A percentile compares a stretch with the other conserved stretches of the same genome.
phyloP scores from a whole-genome alignment of 2,329 filamentous ascomycete genomes.

The Colletotrichum camelliae region DNA sequence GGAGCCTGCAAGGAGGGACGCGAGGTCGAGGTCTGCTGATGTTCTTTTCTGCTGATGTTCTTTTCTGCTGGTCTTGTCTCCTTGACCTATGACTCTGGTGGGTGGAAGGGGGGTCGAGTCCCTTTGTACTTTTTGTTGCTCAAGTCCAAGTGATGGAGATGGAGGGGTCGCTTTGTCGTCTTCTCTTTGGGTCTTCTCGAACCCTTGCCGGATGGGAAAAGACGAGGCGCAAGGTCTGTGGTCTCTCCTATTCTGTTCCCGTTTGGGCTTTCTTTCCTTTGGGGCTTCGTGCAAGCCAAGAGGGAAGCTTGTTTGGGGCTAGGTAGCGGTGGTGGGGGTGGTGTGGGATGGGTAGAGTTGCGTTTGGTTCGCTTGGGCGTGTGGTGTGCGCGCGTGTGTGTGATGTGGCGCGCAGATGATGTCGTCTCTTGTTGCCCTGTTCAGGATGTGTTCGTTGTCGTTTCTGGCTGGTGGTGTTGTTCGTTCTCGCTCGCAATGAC shows the following conservation, averaged over 20 bases:
- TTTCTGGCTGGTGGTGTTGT: background rate
- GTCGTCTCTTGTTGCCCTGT: background rate
- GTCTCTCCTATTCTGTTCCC: background rate
- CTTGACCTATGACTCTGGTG: background rate
- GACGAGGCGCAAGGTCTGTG: background rate
- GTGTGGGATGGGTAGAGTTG: background rate
- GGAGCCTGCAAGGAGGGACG: background rate
- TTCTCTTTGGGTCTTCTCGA: background rate
- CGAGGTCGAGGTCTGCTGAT: slow-evolving; percentile 7
- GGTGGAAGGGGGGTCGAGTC: background rate
- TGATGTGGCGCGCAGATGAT: background rate
- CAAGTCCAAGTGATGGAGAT: background rate
- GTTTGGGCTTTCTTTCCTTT: background rate
- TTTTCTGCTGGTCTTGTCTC: background rate
- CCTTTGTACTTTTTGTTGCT: background rate
- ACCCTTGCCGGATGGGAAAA: background rate
- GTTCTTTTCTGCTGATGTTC: background rate
- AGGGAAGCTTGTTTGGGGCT: background rate
- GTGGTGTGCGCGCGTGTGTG: background rate
- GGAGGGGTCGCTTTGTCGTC: background rate
- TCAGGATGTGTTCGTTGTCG: background rate
- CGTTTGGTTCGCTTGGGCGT: background rate
- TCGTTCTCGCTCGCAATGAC: background rate
- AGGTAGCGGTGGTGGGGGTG: background rate
- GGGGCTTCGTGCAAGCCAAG: background rate